phyloP scores from a whole-genome alignment of 2,329 filamentous ascomycete species.

The Metarhizium robertsii region DNA sequence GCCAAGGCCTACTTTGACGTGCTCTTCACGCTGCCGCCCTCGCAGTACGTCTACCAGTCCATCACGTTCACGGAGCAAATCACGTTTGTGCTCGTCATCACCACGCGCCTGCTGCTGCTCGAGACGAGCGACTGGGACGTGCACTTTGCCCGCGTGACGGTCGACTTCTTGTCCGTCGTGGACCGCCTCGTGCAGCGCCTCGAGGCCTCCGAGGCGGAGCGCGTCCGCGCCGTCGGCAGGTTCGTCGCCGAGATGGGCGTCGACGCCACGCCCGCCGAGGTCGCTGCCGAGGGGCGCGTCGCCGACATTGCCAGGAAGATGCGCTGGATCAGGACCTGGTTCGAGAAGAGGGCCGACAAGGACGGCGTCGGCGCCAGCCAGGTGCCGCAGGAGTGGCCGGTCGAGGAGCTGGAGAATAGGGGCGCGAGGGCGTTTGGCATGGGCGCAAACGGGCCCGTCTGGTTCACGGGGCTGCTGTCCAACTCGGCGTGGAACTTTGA shows the following conservation, averaged over 20 bases:
- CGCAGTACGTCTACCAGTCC: conserved; percentile 11
- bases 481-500: conserved; percentile 14
- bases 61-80: conserved; percentile 14
- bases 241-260: no score
- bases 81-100: conserved; percentile 10
- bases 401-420: conserved; percentile 3
- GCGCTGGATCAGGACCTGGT: conserved; percentile 22
- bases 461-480: conserved; percentile 16
- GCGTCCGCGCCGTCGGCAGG: no score
- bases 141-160: conserved; percentile 9
- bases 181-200: conserved; percentile 8
- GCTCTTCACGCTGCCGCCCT: conserved; percentile 18
- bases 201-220: no score
- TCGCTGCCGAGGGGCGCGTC: conserved; percentile 7
- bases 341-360: conserved; percentile 13
- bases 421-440: neutral
- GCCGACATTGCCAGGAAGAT: conserved; percentile 10
- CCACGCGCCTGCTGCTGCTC: conserved; percentile 14
- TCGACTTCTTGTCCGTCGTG: conserved; percentile 11
- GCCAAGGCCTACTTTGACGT: conserved; percentile 20
- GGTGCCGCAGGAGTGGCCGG: conserved; percentile 7
- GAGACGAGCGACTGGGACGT: conserved; percentile 15
- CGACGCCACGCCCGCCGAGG: neutral
- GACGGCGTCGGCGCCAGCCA: neutral
- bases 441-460: conserved; percentile 6